Percentiles rank a stretch among this genome's conserved stretches.
These are phyloP conservation scores for Syzygium grande DNA, from an alignment of 345 rosid genomes.

Conservation along the genomic window DNA sequence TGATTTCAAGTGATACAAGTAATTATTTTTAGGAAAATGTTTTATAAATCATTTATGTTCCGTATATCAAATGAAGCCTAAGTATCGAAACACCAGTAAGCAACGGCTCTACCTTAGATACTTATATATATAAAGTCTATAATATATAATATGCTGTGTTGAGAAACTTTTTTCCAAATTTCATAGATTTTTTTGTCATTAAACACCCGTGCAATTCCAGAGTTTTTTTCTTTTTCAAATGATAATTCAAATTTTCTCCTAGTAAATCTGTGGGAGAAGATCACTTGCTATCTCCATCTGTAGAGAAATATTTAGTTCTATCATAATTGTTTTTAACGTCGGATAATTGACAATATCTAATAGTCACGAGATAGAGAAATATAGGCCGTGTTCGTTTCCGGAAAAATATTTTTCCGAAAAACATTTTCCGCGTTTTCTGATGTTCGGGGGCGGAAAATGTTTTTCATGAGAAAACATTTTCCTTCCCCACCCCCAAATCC, in stretches of 20 bases:
- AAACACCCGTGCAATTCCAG: not conserved
- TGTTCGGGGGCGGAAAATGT: too few relatives aligned
- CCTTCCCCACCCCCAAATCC: too few relatives aligned
- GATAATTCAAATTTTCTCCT: not conserved
- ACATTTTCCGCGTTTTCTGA: too few relatives aligned
- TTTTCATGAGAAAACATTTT: too few relatives aligned
- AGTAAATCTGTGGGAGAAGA: not conserved
- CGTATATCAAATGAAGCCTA: too few relatives aligned
- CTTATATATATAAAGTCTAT: not conserved
- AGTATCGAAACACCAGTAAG: not conserved
- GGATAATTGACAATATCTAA: not conserved
- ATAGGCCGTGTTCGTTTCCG: too few relatives aligned
- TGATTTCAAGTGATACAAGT: too few relatives aligned
- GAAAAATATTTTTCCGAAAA: too few relatives aligned
- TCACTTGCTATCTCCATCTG: not conserved
- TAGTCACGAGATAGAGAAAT: not conserved
- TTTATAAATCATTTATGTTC: too few relatives aligned
- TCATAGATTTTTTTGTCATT: not conserved
- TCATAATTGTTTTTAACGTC: not conserved
- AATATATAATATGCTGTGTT: rapidly evolving
- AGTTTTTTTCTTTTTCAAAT: not conserved
- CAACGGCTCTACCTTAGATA: not conserved
- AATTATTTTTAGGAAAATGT: too few relatives aligned
- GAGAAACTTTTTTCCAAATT: not conserved
- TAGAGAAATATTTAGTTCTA: not conserved